Percentiles rank a stretch among this genome's conserved stretches.
Evolutionary conservation across 768 basidiomycete genomes (phyloP).

Genomic region (Calocybe gangraenosa): DNA sequence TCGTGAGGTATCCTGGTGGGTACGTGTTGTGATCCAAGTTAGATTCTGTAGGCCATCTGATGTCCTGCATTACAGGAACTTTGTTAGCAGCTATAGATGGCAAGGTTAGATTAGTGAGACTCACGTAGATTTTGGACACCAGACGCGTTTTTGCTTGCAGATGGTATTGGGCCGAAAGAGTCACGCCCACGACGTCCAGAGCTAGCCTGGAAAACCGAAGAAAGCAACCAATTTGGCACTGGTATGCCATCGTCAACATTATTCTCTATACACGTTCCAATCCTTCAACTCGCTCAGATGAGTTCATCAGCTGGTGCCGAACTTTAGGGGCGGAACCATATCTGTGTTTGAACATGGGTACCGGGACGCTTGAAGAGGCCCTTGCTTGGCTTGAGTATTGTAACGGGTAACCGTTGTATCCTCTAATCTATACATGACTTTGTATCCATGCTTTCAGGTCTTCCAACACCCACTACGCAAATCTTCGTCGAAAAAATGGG

Average conservation of each 20-base stretch:
- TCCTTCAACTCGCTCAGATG: constrained; percentile 19
- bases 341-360: constrained; percentile 63
- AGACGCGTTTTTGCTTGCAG: constrained; percentile 14
- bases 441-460: constrained; percentile 21
- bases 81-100: constrained; percentile 54
- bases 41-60: background rate
- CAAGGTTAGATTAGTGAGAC: constrained; percentile 25
- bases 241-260: constrained; percentile 18
- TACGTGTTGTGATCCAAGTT: constrained; percentile 13
- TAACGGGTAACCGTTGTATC: constrained; percentile 34
- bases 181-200: constrained; percentile 50
- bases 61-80: constrained; percentile 29
- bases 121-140: background rate
- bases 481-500: constrained; percentile 54
- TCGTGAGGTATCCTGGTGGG: constrained; percentile 54
- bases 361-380: constrained; percentile 56
- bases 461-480: constrained; percentile 46
- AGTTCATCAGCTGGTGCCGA: constrained; percentile 55
- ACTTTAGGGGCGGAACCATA: constrained; percentile 50
- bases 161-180: constrained; percentile 51
- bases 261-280: background rate
- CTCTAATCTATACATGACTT: background rate
- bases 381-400: constrained; percentile 62
- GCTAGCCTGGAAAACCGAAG: constrained; percentile 57
- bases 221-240: constrained; percentile 60